A percentile compares a stretch with the other conserved stretches of the same genome.
phyloP scores from a whole-genome alignment of 2,329 filamentous ascomycete species.

The Aureobasidium sp. region DNA sequence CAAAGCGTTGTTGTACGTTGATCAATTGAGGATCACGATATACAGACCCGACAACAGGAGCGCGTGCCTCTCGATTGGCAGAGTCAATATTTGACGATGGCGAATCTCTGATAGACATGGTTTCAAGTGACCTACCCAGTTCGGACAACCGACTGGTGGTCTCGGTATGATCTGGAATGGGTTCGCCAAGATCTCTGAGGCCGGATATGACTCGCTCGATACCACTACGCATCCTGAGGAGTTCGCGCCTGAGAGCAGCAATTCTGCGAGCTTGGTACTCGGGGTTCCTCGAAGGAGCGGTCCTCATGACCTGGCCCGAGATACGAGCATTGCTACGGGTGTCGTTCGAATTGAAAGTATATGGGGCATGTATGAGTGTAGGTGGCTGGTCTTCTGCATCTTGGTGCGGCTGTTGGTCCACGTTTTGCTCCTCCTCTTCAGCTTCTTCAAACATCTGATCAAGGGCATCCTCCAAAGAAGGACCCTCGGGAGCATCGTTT shows the following conservation, averaged over 20 bases:
- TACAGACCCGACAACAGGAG: slow-evolving; percentile 7
- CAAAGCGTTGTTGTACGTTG: slow-evolving; percentile 22
- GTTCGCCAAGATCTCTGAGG: slow-evolving; percentile 27
- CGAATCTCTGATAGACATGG: slow-evolving; percentile 13
- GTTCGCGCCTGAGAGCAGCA: slow-evolving; percentile 27
- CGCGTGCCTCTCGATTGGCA: not conserved
- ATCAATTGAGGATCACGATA: slow-evolving; percentile 18
- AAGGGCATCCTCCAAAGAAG: slow-evolving; percentile 25
- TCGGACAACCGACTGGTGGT: slow-evolving; percentile 22
- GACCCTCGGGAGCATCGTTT: slow-evolving; percentile 12
- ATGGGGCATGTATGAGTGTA: not conserved
- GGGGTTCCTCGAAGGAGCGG: slow-evolving; percentile 21
- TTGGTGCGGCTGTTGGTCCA: not conserved
- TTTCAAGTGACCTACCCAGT: slow-evolving; percentile 23
- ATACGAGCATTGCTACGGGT: not conserved
- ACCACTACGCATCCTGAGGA: slow-evolving; percentile 28
- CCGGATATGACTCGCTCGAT: slow-evolving; percentile 29
- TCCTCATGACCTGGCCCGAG: slow-evolving; percentile 12
- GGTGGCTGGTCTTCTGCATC: not conserved
- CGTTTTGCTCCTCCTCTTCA: slow-evolving; percentile 16
- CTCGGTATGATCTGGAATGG: slow-evolving; percentile 24
- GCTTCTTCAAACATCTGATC: slow-evolving; percentile 26
- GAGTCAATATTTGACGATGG: not conserved
- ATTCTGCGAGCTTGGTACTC: slow-evolving; percentile 28
- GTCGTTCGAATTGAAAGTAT: not conserved